These are phyloP conservation scores for Cladophialophora exuberans DNA, from an alignment of 2,329 filamentous ascomycete genomes.

Conservation along the genomic window DNA sequence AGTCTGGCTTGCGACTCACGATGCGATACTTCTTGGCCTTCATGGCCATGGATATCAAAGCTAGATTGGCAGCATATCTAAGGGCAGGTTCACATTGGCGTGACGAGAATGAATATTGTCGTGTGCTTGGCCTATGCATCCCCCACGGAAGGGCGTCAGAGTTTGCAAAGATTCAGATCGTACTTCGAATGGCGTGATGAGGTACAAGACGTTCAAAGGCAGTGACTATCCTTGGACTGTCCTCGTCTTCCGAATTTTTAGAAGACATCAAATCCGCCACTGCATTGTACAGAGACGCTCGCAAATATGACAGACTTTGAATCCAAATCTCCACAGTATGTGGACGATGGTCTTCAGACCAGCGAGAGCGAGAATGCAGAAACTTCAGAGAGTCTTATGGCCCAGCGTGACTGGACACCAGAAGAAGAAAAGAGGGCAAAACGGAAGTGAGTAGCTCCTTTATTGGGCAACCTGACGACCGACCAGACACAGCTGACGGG, in stretches of 20 bases:
- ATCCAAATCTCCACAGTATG: slow-evolving; percentile 3
- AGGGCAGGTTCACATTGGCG: no score
- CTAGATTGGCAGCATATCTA: background rate
- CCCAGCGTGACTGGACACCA: slow-evolving; percentile 28
- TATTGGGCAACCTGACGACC: background rate
- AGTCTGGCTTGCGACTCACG: background rate
- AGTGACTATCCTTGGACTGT: background rate
- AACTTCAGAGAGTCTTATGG: no score
- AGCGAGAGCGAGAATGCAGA: no score
- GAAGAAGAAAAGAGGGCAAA: slow-evolving; percentile 27
- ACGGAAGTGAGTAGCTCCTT: slow-evolving; percentile 17
- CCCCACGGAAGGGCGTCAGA: no score
- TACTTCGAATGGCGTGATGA: background rate
- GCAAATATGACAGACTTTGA: slow-evolving; percentile 7
- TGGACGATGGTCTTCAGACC: background rate
- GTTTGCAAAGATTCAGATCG: background rate
- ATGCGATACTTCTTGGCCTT: background rate
- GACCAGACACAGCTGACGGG: background rate
- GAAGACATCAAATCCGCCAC: background rate
- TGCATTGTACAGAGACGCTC: background rate
- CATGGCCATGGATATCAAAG: no score
- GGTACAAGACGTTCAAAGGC: slow-evolving; percentile 11
- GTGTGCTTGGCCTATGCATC: no score
- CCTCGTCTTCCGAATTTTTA: background rate
- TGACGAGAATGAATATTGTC: no score